Base-by-base conservation (phyloP, 352 stramenopile species). In the Blastocystis hominis region DNA sequence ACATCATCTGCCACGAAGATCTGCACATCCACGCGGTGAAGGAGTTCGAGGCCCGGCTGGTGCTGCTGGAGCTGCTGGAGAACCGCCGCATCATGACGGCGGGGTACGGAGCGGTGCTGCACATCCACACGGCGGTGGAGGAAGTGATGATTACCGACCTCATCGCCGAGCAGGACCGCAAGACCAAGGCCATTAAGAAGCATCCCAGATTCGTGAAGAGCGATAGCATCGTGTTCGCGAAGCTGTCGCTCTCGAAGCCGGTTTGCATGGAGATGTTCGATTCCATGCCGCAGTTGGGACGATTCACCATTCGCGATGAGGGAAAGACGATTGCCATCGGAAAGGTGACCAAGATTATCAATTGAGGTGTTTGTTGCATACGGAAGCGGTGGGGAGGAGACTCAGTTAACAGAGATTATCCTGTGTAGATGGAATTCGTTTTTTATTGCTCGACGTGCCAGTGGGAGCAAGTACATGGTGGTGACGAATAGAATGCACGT, bases 291-390 rank as follows among this genome's bases (percentile, higher is more conserved):
- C 97, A 98, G 89, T 91, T 99, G 9, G 97, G 97, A 53, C 92
- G 96, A 84, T 97, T 99, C 89, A 98, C 95, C 56, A 91, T 99
- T 53, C 93, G 96, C 90, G 97, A 98, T 75, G 97, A 99, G 91
- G 97, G 96, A 89, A 98, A 98, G 92, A 98, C 97, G 40, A 98
- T 98, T 86, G 96, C 94, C 42, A 98, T 99, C 90, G 97, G 97
- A 30, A 98, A 98, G 89, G 94, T 99, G 66, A 91, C 96, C 75
- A 95, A 97, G 89, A 92, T 98, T 72, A 92, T 92, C 75, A 92
- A 91, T 68, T 91, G n/a, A 59, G 50, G 50, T 0, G 10, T 59
- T 59, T 59, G 50, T 59, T 59, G 13, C 10, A n/a, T 59, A 30
- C 24, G 24, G 24, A 30, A 30, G 24, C 24, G 24, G 24, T 30